These are phyloP conservation scores for Pleurotus cornucopiae DNA, from an alignment of 768 basidiomycete genomes.

Conservation along the genomic window DNA sequence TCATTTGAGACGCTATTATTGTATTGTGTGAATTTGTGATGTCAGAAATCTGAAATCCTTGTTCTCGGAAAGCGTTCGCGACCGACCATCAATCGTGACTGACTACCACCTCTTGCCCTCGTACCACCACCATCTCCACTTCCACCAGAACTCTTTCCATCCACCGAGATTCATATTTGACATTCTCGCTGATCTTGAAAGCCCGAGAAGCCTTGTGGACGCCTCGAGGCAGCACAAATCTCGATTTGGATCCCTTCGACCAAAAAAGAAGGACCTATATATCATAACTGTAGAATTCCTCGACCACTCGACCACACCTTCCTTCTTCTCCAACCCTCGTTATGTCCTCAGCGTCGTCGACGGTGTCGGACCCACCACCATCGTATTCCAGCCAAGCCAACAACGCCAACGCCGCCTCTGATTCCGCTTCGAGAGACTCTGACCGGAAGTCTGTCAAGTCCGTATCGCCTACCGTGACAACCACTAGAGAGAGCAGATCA, in stretches of 20 bases:
- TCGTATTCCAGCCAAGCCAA: conserved; percentile 3
- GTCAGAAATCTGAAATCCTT: conserved; percentile 1
- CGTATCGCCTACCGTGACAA: background rate
- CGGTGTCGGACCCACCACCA: background rate
- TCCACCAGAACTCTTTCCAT: background rate
- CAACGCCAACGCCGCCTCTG: background rate
- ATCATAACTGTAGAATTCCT: background rate
- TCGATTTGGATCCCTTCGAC: conserved; percentile 6
- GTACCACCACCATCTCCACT: background rate
- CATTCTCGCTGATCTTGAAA: conserved; percentile 8
- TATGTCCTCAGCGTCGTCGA: conserved; percentile 15
- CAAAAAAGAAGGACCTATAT: background rate
- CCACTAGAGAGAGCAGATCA: conserved; percentile 1
- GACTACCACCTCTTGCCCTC: conserved; percentile 6
- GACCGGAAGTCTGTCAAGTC: conserved; percentile 4
- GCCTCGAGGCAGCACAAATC: conserved; percentile 8
- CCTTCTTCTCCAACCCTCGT: conserved; percentile 6
- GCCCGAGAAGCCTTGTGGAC: conserved; percentile 6
- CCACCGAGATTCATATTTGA: conserved; percentile 6
- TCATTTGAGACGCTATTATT: background rate
- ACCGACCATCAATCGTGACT: background rate
- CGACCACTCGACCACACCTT: background rate
- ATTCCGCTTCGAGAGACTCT: background rate
- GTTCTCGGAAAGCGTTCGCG: conserved; percentile 5
- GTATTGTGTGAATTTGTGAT: conserved; percentile 7